Conservation (phyloP, 1,284 basidiomycete species). For the Malassezia cuniculi region DNA sequence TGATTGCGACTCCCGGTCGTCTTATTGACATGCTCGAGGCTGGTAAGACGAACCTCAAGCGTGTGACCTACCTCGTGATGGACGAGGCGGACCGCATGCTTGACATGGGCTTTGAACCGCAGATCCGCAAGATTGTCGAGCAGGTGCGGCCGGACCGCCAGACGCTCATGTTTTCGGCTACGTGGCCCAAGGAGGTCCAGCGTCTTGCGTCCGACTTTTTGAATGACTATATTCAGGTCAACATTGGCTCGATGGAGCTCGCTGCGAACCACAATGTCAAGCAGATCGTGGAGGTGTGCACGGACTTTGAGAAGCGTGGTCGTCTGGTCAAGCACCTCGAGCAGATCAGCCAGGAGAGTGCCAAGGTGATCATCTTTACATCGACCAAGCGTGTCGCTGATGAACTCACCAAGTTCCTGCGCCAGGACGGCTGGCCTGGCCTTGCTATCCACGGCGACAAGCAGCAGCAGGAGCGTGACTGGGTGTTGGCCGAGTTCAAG, state of each 20-base stretch:
- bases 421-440: constrained; percentile 74
- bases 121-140: constrained; percentile 92
- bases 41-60: constrained; percentile 85
- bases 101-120: constrained; percentile 99
- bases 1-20: constrained; percentile 61
- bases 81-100: constrained; percentile 98
- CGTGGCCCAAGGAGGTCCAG: constrained; percentile 99
- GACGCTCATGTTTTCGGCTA: constrained; percentile 72
- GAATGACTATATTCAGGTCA: constrained; percentile 90
- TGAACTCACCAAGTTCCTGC: constrained; percentile 70
- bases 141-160: constrained; percentile 95
- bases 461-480: constrained; percentile 79
- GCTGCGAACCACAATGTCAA: constrained; percentile 95
- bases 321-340: constrained; percentile 96
- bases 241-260: constrained; percentile 96
- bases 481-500: constrained; percentile 97
- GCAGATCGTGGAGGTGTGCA: constrained; percentile 90
- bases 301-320: constrained; percentile 90
- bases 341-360: constrained; percentile 87
- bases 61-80: constrained; percentile 95
- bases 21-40: constrained; percentile 85
- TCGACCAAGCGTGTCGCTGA: constrained; percentile 95
- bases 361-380: constrained; percentile 97
- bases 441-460: constrained; percentile 97
- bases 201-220: constrained; percentile 92